Evolutionary conservation across 2,329 filamentous ascomycete genomes (phyloP), one percentile per base, ranked within the genome.

Genomic region (Penicillium corylophilum): DNA sequence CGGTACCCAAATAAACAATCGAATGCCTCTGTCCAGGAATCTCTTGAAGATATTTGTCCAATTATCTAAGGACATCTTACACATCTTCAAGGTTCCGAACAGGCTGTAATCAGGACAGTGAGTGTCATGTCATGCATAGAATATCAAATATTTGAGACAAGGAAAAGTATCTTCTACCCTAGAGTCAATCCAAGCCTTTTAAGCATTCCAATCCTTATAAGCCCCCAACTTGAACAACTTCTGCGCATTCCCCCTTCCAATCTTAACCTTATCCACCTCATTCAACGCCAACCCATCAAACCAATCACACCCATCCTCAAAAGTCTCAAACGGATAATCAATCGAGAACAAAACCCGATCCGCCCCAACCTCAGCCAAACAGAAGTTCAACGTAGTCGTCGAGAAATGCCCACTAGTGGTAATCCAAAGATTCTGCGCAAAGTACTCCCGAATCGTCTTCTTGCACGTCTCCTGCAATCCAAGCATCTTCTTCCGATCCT

Each of bases 161-260:
- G 12, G 8, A 28, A 28, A 8, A 8, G 9, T 28, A 28, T 3
- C 9, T 28, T 3, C 26, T 10, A 7, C 8, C 26, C 26, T 28
- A 28, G 26, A 28, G 9, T 10, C 26, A 28, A 28, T 28, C 7
- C 26, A 28, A 28, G 9, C 26, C 24, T 9, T 12, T 12, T 10
- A 22, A n/a, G 16, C 22, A 15, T 28, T 15, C 23, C 36, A 22
- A 62, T 71, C 69, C 58, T 69, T 67, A 48, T 69, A 71, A 24
- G 51, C 29, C 28, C 62, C 64, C 47, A 72, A 46, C 54, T 73
- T 62, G 31, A 78, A 75, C 49, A 78, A 45, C 46, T 57, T 69
- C 69, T 74, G 77, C 39, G 76, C 74, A 63, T 78, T 78, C 48
- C 76, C 74, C 53, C 73, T 64, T 4, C 75, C 76, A 63, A 78